Evolutionary conservation across 2,329 filamentous ascomycete genomes (phyloP).

Genomic region (Ophiostoma sp.): DNA sequence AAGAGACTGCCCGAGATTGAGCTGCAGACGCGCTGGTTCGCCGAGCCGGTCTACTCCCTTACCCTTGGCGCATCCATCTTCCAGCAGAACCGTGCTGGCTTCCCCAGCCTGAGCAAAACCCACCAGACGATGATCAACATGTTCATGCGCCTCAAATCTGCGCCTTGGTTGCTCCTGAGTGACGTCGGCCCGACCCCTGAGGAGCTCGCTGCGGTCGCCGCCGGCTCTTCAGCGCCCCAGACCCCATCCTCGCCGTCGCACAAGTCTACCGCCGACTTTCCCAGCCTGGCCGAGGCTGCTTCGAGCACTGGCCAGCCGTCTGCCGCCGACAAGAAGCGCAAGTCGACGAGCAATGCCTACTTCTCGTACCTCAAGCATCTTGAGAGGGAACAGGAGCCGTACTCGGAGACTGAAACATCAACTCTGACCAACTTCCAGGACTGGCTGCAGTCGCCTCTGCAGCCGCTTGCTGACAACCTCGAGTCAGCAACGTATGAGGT

Average conservation of each 20-base stretch:
- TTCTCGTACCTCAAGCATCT: conserved; percentile 79
- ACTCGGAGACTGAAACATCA: conserved; percentile 45
- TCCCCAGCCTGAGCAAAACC: conserved; percentile 54
- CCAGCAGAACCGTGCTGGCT: conserved; percentile 54
- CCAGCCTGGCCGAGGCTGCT: conserved; percentile 62
- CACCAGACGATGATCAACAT: conserved; percentile 57
- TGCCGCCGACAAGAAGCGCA: conserved; percentile 40
- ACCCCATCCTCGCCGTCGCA: neutral
- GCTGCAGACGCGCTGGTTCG: conserved; percentile 62
- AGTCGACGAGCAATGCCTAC: conserved; percentile 41
- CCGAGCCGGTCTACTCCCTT: conserved; percentile 60
- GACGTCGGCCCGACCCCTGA: conserved; percentile 50
- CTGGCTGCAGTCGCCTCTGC: conserved; percentile 89
- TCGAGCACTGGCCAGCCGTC: conserved; percentile 33
- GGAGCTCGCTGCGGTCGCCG: conserved; percentile 29
- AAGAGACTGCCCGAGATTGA: conserved; percentile 53
- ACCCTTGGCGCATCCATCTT: conserved; percentile 51
- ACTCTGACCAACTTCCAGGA: conserved; percentile 67
- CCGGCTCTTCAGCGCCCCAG: conserved; percentile 24
- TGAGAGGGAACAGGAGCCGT: conserved; percentile 70
- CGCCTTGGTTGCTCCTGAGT: conserved; percentile 59
- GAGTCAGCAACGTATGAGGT: conserved; percentile 98
- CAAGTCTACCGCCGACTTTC: conserved; percentile 46
- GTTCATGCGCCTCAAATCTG: conserved; percentile 59
- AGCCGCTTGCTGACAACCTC: conserved; percentile 91